Conservation (phyloP, 2,329 filamentous ascomycete species). For the Penicillium aurantiogriseum region DNA sequence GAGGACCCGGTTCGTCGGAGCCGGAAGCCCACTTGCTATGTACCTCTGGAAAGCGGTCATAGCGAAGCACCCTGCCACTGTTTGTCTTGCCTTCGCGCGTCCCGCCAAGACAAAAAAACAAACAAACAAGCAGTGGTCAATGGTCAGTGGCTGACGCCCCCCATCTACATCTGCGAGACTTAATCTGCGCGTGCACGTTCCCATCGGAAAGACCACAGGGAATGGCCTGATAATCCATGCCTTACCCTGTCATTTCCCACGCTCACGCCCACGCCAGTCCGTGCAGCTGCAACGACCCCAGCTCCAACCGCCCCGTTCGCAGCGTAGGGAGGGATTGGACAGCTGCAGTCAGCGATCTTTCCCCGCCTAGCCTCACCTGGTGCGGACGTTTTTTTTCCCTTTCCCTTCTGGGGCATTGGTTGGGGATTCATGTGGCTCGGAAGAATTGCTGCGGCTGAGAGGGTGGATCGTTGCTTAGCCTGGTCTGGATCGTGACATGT, state of each 20-base stretch:
- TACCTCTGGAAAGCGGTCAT: slow-evolving; percentile 4
- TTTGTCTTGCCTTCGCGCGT: background rate
- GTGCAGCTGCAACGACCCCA: slow-evolving; percentile 1
- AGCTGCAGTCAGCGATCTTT: slow-evolving; percentile 1
- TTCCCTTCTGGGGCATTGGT: background rate
- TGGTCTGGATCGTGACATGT: slow-evolving; percentile 18
- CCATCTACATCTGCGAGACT: background rate
- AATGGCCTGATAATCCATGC: background rate
- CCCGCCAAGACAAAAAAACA: background rate
- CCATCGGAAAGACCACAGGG: background rate
- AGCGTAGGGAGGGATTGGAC: background rate
- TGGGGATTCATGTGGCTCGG: slow-evolving; percentile 10
- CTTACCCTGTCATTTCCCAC: background rate
- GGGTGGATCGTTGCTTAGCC: slow-evolving; percentile 11
- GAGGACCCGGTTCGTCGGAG: slow-evolving; percentile 2
- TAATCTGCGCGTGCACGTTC: background rate
- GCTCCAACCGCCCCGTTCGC: slow-evolving; percentile 4
- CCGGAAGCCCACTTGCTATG: background rate
- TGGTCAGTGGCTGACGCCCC: background rate
- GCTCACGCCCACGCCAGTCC: slow-evolving; percentile 8
- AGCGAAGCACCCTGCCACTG: background rate
- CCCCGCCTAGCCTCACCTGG: background rate
- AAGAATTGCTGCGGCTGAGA: slow-evolving; percentile 15
- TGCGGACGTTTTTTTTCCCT: background rate
- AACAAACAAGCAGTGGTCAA: slow-evolving; percentile 2